Evolutionary conservation across 2,329 filamentous ascomycete species (phyloP), one percentile per base, ranked within the genome.

Genomic region (Stagonosporopsis cucurbitacearum): DNA sequence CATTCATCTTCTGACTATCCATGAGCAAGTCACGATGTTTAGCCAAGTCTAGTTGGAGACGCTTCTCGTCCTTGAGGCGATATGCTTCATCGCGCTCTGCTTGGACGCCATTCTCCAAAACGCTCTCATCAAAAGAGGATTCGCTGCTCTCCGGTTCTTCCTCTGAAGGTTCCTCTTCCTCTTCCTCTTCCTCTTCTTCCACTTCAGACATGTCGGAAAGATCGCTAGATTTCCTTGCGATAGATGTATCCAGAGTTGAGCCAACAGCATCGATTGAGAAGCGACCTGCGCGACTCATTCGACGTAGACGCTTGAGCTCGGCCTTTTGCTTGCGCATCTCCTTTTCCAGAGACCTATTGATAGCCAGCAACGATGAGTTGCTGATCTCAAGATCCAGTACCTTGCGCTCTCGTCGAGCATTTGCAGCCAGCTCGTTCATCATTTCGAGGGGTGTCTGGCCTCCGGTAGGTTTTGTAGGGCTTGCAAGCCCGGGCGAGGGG

Each of bases 371-470:
- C 1, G 93, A 97, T 1, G 92, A 95, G 70, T 99, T 99, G 51
- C 90, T 96, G 61, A 99, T 99, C 73, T 99, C 92, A 6, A 99
- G 81, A 73, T 99, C 95, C 64, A 98, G 85, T 1, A 99, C 93
- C 78, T 98, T 99, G 58, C 95, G 86, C 75, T 98, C 95, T 32
- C 92, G 86, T 26, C 95, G 86, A 13, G 95, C 95, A 71, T 92
- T 95, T n/a, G 89, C 85, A 11, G 95, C 92, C 6, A 92, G 81
- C 57, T 96, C 92, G 59, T 86, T 90, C 58, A 89, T 79, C 7
- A 86, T 82, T 51, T 88, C 86, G 15, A 84, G 70, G 1, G 80
- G 66, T 69, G 60, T 81, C 74, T 69, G 71, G 58, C 67, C 74
- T 65, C 77, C 78, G 26, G 72, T 79, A 43, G 45, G 15, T 28